phyloP scores from a whole-genome alignment of 805 yeast genomes.

The Kurtzmaniella fragi region DNA sequence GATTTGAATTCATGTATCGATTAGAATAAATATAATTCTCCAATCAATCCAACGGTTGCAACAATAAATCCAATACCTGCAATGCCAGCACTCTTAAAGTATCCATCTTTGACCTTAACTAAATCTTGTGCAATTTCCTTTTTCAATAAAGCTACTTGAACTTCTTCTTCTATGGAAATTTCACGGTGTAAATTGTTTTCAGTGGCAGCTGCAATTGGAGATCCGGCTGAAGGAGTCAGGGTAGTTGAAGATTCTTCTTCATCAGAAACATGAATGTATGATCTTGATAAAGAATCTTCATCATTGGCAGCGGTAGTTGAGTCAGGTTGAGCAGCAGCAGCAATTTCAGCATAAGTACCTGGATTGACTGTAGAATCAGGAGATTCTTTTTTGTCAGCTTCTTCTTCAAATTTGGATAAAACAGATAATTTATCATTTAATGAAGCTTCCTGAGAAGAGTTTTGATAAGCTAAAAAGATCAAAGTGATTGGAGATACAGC shows the following conservation, averaged over 20 bases:
- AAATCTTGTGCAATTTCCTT: constrained; percentile 22
- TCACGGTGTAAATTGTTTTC: constrained; percentile 14
- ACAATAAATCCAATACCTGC: constrained; percentile 44
- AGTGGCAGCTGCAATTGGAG: constrained; percentile 5
- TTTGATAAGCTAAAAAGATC: constrained; percentile 5
- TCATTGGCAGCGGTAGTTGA: constrained; percentile 7
- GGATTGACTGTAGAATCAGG: neutral
- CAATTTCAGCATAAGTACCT: neutral
- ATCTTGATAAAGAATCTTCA: constrained; percentile 29
- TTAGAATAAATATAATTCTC: constrained; percentile 36
- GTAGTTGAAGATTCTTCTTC: constrained; percentile 23
- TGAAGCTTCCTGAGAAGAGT: no score
- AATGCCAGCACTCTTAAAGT: constrained; percentile 36
- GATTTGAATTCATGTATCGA: neutral
- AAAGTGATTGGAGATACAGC: constrained; percentile 45
- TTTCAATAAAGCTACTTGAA: constrained; percentile 37
- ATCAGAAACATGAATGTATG: constrained; percentile 40
- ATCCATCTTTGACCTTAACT: constrained; percentile 28
- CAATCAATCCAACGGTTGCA: constrained; percentile 52
- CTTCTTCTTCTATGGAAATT: constrained; percentile 36
- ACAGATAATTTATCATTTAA: neutral
- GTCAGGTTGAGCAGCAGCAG: neutral
- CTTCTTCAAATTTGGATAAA: neutral
- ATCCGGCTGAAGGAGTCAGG: constrained; percentile 18
- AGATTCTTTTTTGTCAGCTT: neutral